These are phyloP conservation scores for Pythium insidiosum DNA, from an alignment of 352 stramenopile species.

Conservation along the genomic window DNA sequence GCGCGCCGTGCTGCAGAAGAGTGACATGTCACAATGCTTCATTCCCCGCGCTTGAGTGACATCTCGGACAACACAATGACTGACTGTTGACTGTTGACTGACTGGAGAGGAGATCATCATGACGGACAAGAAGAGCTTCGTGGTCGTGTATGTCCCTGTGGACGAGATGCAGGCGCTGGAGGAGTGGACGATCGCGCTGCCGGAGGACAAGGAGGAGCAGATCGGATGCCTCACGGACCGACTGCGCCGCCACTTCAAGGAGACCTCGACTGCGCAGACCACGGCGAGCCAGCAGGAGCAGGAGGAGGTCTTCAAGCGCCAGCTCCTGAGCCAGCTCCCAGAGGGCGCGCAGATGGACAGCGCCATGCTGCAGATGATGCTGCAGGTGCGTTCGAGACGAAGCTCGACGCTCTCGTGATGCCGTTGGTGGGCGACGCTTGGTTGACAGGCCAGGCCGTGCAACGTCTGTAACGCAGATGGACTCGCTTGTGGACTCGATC, in stretches of 20 bases:
- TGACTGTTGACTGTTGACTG: too few species aligned
- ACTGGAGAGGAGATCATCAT: too few species aligned
- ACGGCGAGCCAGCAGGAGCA: constrained; percentile 36
- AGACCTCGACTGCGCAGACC: constrained; percentile 14
- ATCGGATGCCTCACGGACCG: constrained; percentile 78
- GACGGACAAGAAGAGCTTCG: constrained; percentile 75
- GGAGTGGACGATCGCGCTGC: constrained; percentile 63
- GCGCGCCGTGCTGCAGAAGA: too few species aligned
- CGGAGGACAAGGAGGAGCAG: constrained; percentile 70
- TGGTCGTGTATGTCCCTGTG: constrained; percentile 58
- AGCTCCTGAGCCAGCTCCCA: constrained; percentile 65
- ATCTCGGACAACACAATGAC: too few species aligned
- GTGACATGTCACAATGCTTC: too few species aligned
- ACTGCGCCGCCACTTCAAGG: constrained; percentile 71
- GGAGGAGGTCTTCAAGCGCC: constrained; percentile 74
- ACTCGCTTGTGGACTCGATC: constrained; percentile 83
- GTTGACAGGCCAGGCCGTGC: too few species aligned
- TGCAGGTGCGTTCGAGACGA: constrained; percentile 36
- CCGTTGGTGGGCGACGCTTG: too few species aligned
- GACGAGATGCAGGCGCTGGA: constrained; percentile 47
- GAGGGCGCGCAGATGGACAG: constrained; percentile 50
- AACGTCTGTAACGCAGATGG: constrained; percentile 47
- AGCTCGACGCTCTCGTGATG: too few species aligned
- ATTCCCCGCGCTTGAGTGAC: too few species aligned
- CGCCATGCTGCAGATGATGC: constrained; percentile 81